These are phyloP conservation scores for Begonia masoniana DNA, from an alignment of 306 rosid genomes.

Conservation along the genomic window DNA sequence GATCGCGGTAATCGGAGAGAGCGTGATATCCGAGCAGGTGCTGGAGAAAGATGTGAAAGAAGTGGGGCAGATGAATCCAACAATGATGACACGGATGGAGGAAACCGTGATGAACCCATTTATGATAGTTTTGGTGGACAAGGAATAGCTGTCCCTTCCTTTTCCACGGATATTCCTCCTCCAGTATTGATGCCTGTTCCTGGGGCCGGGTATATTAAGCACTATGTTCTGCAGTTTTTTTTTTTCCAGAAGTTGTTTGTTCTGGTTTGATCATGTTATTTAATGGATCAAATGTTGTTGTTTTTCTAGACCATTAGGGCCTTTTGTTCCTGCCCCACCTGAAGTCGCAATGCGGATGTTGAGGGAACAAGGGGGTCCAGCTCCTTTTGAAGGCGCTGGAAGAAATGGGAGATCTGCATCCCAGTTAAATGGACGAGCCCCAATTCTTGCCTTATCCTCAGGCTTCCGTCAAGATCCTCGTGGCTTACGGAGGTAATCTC, in stretches of 20 bases:
- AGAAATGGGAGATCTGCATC: slow-evolving; percentile 41
- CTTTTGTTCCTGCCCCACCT: slow-evolving; percentile 99
- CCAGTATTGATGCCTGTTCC: slow-evolving; percentile 98
- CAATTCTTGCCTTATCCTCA: slow-evolving; percentile 66
- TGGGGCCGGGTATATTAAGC: slow-evolving; percentile 83
- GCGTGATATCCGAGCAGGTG: slow-evolving; percentile 29
- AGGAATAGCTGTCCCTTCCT: slow-evolving; percentile 24
- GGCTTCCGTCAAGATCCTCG: slow-evolving; percentile 85
- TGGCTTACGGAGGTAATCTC: slow-evolving; percentile 63
- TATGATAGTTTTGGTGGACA: slow-evolving; percentile 38
- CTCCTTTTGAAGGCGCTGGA: slow-evolving; percentile 69
- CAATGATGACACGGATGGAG: slow-evolving; percentile 47
- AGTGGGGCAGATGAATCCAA: slow-evolving; percentile 47
- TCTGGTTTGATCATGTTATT: too few species aligned
- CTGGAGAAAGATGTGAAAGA: slow-evolving; percentile 53
- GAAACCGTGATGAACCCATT: slow-evolving; percentile 73
- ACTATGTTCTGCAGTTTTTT: neutral
- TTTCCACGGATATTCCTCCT: slow-evolving; percentile 77
- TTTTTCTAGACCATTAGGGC: slow-evolving; percentile 82
- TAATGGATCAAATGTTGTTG: neutral
- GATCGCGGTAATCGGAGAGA: slow-evolving; percentile 81
- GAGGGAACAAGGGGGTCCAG: slow-evolving; percentile 90
- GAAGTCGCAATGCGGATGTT: slow-evolving; percentile 99
- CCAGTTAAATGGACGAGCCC: slow-evolving; percentile 67
- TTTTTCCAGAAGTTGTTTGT: too few species aligned